Conservation (phyloP, 345 rosid genomes). For the Lagerstroemia speciosa region DNA sequence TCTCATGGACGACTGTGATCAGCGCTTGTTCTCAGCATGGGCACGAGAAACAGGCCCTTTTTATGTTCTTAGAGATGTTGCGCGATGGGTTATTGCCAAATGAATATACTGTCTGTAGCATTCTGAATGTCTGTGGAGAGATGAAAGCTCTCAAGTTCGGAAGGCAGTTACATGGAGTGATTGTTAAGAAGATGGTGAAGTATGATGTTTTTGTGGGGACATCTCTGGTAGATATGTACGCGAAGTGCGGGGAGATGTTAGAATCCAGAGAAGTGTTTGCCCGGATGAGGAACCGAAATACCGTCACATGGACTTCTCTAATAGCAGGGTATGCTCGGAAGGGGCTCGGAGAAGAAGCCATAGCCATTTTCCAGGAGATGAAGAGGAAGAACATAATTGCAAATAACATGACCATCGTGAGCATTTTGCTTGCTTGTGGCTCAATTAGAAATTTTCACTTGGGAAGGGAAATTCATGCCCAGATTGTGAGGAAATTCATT, state of each 20-base stretch:
- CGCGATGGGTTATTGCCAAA: slow-evolving; percentile 54
- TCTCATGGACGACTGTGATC: slow-evolving; percentile 77
- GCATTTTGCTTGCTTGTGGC: slow-evolving; percentile 82
- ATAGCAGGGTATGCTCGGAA: slow-evolving; percentile 77
- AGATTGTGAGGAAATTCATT: slow-evolving; percentile 42
- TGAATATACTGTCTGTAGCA: slow-evolving; percentile 60
- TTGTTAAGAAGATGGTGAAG: slow-evolving; percentile 48
- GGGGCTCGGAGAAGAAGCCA: slow-evolving; percentile 73
- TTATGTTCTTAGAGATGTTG: slow-evolving; percentile 54
- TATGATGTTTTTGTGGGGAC: slow-evolving; percentile 59
- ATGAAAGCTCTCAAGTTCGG: slow-evolving; percentile 48
- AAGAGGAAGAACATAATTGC: slow-evolving; percentile 50
- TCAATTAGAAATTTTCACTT: slow-evolving; percentile 38
- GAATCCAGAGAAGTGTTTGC: slow-evolving; percentile 59
- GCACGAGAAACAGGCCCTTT: slow-evolving; percentile 43
- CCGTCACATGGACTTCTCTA: slow-evolving; percentile 80
- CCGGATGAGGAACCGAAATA: slow-evolving; percentile 60
- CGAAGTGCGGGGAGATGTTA: slow-evolving; percentile 65
- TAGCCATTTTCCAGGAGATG: slow-evolving; percentile 64
- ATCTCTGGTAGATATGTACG: slow-evolving; percentile 83
- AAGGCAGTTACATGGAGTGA: slow-evolving; percentile 58
- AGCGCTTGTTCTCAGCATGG: slow-evolving; percentile 72
- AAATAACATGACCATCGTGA: slow-evolving; percentile 59
- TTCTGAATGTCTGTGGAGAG: slow-evolving; percentile 68
- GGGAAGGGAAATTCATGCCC: slow-evolving; percentile 78